Conservation (phyloP, 192 early-diverging fungal species). For the Phlyctochytrium planicorne region DNA sequence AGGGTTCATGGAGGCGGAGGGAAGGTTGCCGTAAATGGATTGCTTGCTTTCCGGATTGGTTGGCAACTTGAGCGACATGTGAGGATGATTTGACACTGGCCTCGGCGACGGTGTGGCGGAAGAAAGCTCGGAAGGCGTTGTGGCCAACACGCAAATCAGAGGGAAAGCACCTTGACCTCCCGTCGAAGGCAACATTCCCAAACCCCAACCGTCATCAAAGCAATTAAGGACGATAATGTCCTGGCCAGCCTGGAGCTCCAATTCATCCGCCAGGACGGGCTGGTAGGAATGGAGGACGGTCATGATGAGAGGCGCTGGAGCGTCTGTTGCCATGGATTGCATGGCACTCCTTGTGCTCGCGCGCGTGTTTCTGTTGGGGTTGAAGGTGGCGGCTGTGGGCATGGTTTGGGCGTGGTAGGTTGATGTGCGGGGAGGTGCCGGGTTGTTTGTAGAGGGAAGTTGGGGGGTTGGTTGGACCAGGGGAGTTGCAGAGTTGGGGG, state of each 20-base stretch:
- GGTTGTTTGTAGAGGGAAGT: not conserved
- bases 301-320: slow-evolving; percentile 6
- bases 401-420: not conserved
- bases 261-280: slow-evolving; percentile 29
- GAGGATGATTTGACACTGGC: too few relatives aligned
- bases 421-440: not conserved
- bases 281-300: slow-evolving; percentile 23
- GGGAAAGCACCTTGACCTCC: slow-evolving; percentile 33
- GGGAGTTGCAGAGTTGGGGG: not conserved
- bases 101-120: not conserved
- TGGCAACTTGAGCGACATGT: too few relatives aligned
- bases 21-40: too few relatives aligned
- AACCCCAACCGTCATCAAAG: slow-evolving; percentile 40
- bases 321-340: not conserved
- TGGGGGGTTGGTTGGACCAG: not conserved
- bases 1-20: too few relatives aligned
- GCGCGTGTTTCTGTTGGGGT: too few relatives aligned
- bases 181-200: slow-evolving; percentile 26
- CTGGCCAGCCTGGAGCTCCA: slow-evolving; percentile 22
- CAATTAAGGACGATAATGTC: slow-evolving; percentile 31
- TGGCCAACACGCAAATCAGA: slow-evolving; percentile 15
- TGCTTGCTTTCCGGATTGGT: too few relatives aligned
- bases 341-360: too few relatives aligned
- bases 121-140: not conserved
- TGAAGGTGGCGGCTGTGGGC: not conserved